These are phyloP conservation scores for Backusella macrospora DNA, from an alignment of 192 early-diverging fungal genomes.

Conservation along the genomic window DNA sequence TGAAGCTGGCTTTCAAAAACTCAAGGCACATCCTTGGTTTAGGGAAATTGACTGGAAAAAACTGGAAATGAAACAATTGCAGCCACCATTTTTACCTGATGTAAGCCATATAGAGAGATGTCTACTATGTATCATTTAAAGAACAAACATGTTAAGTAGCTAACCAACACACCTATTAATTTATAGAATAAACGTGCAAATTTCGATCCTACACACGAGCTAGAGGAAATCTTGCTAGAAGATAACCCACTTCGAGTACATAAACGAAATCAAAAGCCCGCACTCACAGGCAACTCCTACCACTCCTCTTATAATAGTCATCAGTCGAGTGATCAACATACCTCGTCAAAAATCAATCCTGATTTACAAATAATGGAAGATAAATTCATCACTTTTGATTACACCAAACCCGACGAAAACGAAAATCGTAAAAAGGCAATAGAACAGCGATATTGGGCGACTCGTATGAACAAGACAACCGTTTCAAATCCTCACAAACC, in stretches of 20 bases:
- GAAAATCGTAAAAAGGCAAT: constrained; percentile 28
- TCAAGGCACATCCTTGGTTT: constrained; percentile 34
- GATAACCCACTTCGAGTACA: constrained; percentile 90
- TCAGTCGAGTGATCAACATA: constrained; percentile 9
- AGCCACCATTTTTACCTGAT: constrained; percentile 54
- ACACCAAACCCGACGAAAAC: constrained; percentile 52
- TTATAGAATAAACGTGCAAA: constrained; percentile 81
- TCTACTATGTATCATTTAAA: no score
- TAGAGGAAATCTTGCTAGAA: constrained; percentile 96
- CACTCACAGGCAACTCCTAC: constrained; percentile 7
- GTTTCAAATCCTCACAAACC: constrained; percentile 1
- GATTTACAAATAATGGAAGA: constrained; percentile 80
- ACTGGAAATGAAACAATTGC: constrained; percentile 65
- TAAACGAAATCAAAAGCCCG: constrained; percentile 55
- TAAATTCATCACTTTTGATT: constrained; percentile 75
- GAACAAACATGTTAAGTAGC: not conserved
- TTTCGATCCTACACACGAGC: constrained; percentile 94
- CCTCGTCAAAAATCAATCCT: constrained; percentile 40
- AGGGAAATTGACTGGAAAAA: constrained; percentile 75
- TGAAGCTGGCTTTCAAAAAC: constrained; percentile 26
- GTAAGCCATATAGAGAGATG: constrained; percentile 15
- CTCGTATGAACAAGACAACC: constrained; percentile 20
- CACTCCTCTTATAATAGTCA: constrained; percentile 23
- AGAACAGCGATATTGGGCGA: constrained; percentile 29
- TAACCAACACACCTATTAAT: not conserved